phyloP scores from a whole-genome alignment of 768 basidiomycete species.

The Crucibulum laeve region DNA sequence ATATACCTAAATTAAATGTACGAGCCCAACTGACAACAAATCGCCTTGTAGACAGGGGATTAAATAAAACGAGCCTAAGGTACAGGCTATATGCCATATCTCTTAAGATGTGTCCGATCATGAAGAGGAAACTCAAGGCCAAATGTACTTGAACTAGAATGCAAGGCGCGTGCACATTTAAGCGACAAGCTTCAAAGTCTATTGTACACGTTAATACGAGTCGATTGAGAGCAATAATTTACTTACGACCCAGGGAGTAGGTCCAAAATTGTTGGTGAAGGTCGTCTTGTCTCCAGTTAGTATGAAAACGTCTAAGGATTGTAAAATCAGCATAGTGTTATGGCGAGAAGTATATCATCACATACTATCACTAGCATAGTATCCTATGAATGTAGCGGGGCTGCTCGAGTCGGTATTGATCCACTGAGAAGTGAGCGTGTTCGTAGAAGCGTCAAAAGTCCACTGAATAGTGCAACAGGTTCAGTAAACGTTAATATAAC shows the following conservation, averaged over 20 bases:
- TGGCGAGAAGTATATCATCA: background rate
- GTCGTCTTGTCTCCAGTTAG: background rate
- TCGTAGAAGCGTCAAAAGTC: slow-evolving; percentile 2
- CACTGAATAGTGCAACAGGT: slow-evolving; percentile 3
- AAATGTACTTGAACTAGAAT: too few relatives aligned
- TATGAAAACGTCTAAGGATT: background rate
- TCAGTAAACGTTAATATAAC: background rate
- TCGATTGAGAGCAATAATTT: background rate
- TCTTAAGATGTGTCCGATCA: too few relatives aligned
- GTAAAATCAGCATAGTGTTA: background rate
- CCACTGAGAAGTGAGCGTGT: slow-evolving; percentile 6
- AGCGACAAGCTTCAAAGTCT: too few relatives aligned
- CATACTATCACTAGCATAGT: background rate
- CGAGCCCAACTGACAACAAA: too few relatives aligned
- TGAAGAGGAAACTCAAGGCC: too few relatives aligned
- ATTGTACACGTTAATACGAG: too few relatives aligned
- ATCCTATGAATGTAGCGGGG: slow-evolving; percentile 7
- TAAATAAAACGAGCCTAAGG: too few relatives aligned
- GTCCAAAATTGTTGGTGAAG: background rate
- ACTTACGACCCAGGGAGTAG: background rate
- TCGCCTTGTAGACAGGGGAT: too few relatives aligned
- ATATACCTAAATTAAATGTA: too few relatives aligned
- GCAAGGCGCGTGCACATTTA: too few relatives aligned
- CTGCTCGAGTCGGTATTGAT: slow-evolving; percentile 7
- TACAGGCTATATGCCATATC: too few relatives aligned